Conservation (phyloP, 1,284 basidiomycete species). For the Cronartium ribicola region DNA sequence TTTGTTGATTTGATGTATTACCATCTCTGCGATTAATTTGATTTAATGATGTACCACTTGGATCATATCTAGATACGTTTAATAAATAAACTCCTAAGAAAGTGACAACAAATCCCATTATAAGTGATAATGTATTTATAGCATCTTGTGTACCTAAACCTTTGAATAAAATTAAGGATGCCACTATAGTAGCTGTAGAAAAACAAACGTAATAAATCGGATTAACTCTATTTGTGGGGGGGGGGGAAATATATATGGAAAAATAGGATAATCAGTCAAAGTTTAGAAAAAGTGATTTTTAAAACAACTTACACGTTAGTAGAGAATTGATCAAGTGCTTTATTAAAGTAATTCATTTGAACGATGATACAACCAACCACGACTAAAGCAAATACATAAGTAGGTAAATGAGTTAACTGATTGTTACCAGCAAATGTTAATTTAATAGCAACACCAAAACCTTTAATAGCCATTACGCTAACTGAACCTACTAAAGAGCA, state of each 20-base stretch:
- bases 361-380: constrained; percentile 82
- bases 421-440: constrained; percentile 90
- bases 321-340: constrained; percentile 92
- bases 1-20: constrained; percentile 11
- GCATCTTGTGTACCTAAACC: constrained; percentile 88
- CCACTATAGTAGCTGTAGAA: constrained; percentile 89
- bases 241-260: neutral
- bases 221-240: constrained; percentile 70
- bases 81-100: constrained; percentile 89
- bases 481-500: constrained; percentile 84
- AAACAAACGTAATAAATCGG: constrained; percentile 99
- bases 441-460: constrained; percentile 93
- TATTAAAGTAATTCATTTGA: constrained; percentile 98
- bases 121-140: constrained; percentile 73
- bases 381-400: constrained; percentile 85
- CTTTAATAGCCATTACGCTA: constrained; percentile 91
- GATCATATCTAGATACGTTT: constrained; percentile 64
- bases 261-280: neutral
- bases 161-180: constrained; percentile 92
- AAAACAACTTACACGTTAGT: constrained; percentile 81
- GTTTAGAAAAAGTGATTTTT: neutral
- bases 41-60: constrained; percentile 28
- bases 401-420: constrained; percentile 89
- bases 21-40: constrained; percentile 21
- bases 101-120: constrained; percentile 80